These are phyloP conservation scores for Boletus smithii DNA, from an alignment of 1,284 basidiomycete species.

Conservation along the genomic window DNA sequence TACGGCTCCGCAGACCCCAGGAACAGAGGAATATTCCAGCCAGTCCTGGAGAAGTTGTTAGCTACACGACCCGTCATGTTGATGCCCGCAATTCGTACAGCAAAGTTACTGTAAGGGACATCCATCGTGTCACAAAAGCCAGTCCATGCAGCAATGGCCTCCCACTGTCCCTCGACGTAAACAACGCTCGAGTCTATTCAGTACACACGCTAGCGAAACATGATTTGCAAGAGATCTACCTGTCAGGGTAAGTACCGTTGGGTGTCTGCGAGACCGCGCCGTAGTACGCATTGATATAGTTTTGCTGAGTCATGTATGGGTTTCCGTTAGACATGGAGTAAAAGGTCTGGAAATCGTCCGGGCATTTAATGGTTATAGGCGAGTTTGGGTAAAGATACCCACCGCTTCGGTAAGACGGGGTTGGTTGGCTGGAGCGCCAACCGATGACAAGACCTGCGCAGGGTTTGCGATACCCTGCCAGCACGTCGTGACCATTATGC, in stretches of 20 bases:
- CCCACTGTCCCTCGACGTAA: slow-evolving; percentile 12
- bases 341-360: slow-evolving; percentile 11
- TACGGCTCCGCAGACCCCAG: slow-evolving; percentile 17
- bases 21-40: slow-evolving; percentile 21
- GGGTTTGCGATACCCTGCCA: slow-evolving; percentile 3
- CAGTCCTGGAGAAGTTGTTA: slow-evolving; percentile 17
- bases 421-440: slow-evolving; percentile 13
- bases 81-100: slow-evolving; percentile 4
- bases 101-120: slow-evolving; percentile 21
- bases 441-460: slow-evolving; percentile 2
- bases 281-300: slow-evolving; percentile 24
- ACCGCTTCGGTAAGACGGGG: slow-evolving; percentile 17
- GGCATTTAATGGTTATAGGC: background rate
- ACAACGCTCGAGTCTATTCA: slow-evolving; percentile 7
- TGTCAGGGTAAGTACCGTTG: slow-evolving; percentile 14
- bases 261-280: slow-evolving; percentile 18
- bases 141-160: slow-evolving; percentile 21
- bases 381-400: background rate
- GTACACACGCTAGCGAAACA: background rate
- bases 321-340: slow-evolving; percentile 19
- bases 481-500: slow-evolving; percentile 25
- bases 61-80: background rate
- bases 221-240: slow-evolving; percentile 4
- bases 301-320: slow-evolving; percentile 20
- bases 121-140: slow-evolving; percentile 18